Percentiles rank a stretch among this genome's conserved stretches.
These are phyloP conservation scores for Akanthomyces muscarius DNA, from an alignment of 2,329 filamentous ascomycete genomes.

Conservation along the genomic window DNA sequence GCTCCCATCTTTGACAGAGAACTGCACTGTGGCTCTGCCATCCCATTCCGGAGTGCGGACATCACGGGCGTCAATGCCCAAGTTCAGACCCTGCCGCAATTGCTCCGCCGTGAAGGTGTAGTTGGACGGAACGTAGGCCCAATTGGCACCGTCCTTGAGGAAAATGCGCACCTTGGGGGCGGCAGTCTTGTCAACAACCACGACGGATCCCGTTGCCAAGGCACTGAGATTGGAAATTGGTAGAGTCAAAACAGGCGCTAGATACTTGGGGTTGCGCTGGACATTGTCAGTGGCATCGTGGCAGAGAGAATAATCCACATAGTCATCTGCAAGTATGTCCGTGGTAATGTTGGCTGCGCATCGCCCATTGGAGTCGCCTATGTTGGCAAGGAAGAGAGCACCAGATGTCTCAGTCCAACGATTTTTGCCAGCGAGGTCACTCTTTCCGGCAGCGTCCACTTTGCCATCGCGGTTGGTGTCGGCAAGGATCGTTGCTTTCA, in stretches of 20 bases:
- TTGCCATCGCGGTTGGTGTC: constrained; percentile 16
- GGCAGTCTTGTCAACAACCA: constrained; percentile 16
- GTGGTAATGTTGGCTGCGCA: constrained; percentile 3
- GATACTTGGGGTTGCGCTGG: constrained; percentile 27
- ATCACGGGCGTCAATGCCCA: constrained; percentile 35
- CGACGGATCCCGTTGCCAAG: constrained; percentile 21
- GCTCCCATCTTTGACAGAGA: constrained; percentile 27
- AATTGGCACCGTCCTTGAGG: constrained; percentile 22
- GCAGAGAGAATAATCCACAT: constrained; percentile 21
- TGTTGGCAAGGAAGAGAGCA: constrained; percentile 11
- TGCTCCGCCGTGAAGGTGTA: constrained; percentile 27
- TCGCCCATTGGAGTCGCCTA: constrained; percentile 8
- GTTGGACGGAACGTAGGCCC: constrained; percentile 25
- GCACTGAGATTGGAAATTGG: constrained; percentile 22
- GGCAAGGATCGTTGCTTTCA: constrained; percentile 6
- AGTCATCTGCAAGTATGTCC: background rate
- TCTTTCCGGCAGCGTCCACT: background rate
- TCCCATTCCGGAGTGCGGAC: constrained; percentile 26
- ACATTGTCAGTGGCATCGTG: constrained; percentile 34
- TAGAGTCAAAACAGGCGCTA: constrained; percentile 31
- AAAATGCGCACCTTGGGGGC: constrained; percentile 29
- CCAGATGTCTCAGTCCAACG: background rate
- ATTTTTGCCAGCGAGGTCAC: background rate
- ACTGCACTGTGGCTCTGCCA: constrained; percentile 26
- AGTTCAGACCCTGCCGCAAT: constrained; percentile 28